A percentile compares a stretch with the other conserved stretches of the same genome.
Evolutionary conservation across 2,329 filamentous ascomycete species (phyloP).

Genomic region (Nothopassalora personata): DNA sequence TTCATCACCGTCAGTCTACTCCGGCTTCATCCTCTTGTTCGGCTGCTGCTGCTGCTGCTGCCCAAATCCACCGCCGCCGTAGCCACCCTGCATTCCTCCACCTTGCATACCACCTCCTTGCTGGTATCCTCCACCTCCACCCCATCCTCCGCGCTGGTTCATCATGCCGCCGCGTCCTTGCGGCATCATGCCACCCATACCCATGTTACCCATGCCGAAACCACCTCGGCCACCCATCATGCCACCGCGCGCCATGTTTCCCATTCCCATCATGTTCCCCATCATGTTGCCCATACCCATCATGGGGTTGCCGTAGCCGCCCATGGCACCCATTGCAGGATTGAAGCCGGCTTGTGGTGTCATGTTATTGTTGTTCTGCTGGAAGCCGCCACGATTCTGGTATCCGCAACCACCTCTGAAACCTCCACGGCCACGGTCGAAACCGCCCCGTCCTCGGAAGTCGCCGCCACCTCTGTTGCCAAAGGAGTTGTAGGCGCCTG

Average conservation of each 20-base stretch:
- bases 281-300: slow-evolving; percentile 38
- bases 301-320: slow-evolving; percentile 31
- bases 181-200: slow-evolving; percentile 43
- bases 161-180: slow-evolving; percentile 37
- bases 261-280: slow-evolving; percentile 22
- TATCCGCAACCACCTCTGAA: slow-evolving; percentile 21
- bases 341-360: slow-evolving; percentile 23
- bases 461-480: slow-evolving; percentile 49
- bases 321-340: slow-evolving; percentile 34
- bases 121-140: slow-evolving; percentile 38
- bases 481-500: slow-evolving; percentile 30
- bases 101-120: slow-evolving; percentile 27
- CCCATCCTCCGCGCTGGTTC: slow-evolving; percentile 48
- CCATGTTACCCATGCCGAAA: slow-evolving; percentile 29
- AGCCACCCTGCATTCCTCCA: slow-evolving; percentile 43
- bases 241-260: slow-evolving; percentile 21
- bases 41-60: slow-evolving; percentile 38
- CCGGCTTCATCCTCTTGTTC: slow-evolving; percentile 18
- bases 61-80: slow-evolving; percentile 10
- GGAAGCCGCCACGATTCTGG: slow-evolving; percentile 12
- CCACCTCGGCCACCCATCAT: slow-evolving; percentile 8
- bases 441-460: slow-evolving; percentile 23
- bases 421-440: slow-evolving; percentile 28
- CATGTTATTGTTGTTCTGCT: slow-evolving; percentile 22
- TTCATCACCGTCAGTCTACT: not conserved